A percentile compares a stretch with the other conserved stretches of the same genome.
These are phyloP conservation scores for Starmerella apis DNA, from an alignment of 805 yeast species.

Conservation along the genomic window DNA sequence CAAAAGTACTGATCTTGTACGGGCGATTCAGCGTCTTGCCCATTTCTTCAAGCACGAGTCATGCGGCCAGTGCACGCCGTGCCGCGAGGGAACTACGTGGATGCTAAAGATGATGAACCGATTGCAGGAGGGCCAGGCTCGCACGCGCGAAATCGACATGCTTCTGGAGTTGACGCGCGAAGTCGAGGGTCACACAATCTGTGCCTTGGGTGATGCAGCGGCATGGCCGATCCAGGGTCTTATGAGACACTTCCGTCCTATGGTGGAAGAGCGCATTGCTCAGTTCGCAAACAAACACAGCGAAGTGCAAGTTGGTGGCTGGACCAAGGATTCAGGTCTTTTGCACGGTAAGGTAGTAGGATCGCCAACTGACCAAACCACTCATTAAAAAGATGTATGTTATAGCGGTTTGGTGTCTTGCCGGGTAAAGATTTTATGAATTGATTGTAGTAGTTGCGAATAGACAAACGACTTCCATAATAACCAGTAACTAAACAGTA, in stretches of 20 bases:
- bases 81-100: conserved; percentile 91
- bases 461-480: neutral
- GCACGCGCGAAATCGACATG: conserved; percentile 71
- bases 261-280: conserved; percentile 64
- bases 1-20: conserved; percentile 71
- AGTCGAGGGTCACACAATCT: conserved; percentile 83
- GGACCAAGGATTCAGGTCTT: conserved; percentile 54
- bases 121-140: conserved; percentile 67
- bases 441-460: conserved; percentile 3
- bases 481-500: neutral
- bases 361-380: conserved; percentile 24
- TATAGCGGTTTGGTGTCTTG: neutral
- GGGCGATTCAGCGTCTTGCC: conserved; percentile 76
- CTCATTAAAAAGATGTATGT: conserved; percentile 15
- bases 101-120: conserved; percentile 75
- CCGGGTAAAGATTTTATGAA: neutral
- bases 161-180: conserved; percentile 74
- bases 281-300: conserved; percentile 45
- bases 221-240: conserved; percentile 92
- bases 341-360: conserved; percentile 55
- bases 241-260: conserved; percentile 74
- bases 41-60: conserved; percentile 85
- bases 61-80: conserved; percentile 91
- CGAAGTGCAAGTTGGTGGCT: conserved; percentile 59
- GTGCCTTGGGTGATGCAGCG: conserved; percentile 88